Conservation (phyloP, 106 monocot genomes). For the Phalaenopsis aphrodite region DNA sequence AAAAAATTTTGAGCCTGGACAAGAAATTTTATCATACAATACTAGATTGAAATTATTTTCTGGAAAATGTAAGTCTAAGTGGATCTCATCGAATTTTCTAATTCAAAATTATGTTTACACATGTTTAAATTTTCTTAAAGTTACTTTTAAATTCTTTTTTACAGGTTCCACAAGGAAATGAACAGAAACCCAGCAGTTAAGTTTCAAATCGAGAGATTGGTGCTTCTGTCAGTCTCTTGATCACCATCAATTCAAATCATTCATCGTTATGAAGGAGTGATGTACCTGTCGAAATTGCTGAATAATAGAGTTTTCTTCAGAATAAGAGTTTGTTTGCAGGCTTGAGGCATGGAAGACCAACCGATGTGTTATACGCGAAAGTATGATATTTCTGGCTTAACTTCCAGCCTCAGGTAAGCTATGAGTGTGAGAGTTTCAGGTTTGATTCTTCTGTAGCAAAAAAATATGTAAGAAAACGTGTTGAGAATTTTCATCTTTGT, state of each 20-base stretch:
- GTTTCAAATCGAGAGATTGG: neutral
- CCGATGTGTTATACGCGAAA: neutral
- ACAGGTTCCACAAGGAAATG: neutral
- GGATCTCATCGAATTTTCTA: too few relatives aligned
- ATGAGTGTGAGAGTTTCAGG: neutral
- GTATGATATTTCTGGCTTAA: too few relatives aligned
- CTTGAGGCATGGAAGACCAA: constrained; percentile 1
- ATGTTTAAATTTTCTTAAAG: too few relatives aligned
- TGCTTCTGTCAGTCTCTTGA: neutral
- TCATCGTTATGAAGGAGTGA: neutral
- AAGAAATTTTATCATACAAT: too few relatives aligned
- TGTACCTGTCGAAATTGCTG: neutral
- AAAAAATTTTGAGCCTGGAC: too few relatives aligned
- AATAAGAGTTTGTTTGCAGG: constrained; percentile 6
- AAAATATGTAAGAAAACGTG: neutral
- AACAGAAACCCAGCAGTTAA: constrained; percentile 5
- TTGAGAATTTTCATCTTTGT: neutral
- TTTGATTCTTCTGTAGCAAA: neutral
- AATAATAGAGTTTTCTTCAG: neutral
- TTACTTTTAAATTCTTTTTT: neutral
- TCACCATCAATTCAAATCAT: neutral
- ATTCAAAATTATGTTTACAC: too few relatives aligned
- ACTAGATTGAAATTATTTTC: too few relatives aligned
- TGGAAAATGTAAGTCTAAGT: too few relatives aligned
- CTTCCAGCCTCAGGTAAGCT: too few relatives aligned